Evolutionary conservation across 1,284 basidiomycete genomes (phyloP).

Genomic region (Malassezia restricta): DNA sequence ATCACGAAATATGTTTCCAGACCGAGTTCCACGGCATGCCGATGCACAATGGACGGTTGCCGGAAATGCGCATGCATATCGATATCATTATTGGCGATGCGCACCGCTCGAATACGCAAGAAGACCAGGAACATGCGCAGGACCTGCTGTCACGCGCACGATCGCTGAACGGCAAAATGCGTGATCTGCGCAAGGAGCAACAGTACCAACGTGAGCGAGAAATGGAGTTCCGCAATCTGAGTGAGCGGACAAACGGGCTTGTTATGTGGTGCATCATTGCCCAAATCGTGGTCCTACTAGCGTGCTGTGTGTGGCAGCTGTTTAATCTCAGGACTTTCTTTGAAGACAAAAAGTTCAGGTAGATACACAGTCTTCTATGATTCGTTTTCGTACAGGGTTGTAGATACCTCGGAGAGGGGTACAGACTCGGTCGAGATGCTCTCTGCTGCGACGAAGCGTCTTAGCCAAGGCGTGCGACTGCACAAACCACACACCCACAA

Average conservation of each 20-base stretch:
- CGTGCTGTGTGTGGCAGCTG: constrained; percentile 83
- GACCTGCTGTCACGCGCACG: constrained; percentile 74
- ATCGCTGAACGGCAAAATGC: constrained; percentile 81
- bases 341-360: constrained; percentile 41
- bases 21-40: constrained; percentile 52
- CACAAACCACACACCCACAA: not conserved
- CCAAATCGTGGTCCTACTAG: constrained; percentile 73
- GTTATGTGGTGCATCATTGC: constrained; percentile 85
- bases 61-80: constrained; percentile 85
- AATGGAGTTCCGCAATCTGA: constrained; percentile 74
- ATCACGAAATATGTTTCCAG: constrained; percentile 89
- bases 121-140: constrained; percentile 57
- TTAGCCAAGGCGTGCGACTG: not conserved
- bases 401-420: not conserved
- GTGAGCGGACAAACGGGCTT: constrained; percentile 72
- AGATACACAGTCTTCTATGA: constrained; percentile 5
- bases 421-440: not conserved
- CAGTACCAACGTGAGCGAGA: constrained; percentile 91
- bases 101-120: constrained; percentile 55
- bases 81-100: constrained; percentile 81
- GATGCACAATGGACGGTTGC: constrained; percentile 52
- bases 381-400: constrained; percentile 6
- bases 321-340: constrained; percentile 56
- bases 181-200: constrained; percentile 86
- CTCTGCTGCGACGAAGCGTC: no score